phyloP scores from a whole-genome alignment of 768 basidiomycete genomes.

The Scleroderma bovista region DNA sequence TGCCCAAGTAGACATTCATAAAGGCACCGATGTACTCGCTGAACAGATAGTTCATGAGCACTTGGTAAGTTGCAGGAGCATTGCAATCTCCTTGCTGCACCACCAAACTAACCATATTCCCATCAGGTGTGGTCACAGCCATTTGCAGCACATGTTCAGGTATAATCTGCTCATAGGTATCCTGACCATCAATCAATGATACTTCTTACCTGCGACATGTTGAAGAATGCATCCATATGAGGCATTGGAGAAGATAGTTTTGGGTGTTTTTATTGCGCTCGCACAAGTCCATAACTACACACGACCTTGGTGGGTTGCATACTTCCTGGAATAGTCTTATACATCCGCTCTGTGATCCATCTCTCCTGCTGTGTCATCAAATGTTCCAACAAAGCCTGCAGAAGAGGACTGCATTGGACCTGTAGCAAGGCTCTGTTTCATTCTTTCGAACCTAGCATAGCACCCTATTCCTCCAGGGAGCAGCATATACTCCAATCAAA shows the following conservation, averaged over 20 bases:
- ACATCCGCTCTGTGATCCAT: constrained; percentile 24
- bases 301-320: no score
- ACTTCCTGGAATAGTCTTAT: constrained; percentile 15
- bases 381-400: constrained; percentile 55
- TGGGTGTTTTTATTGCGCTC: no score
- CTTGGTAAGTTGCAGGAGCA: constrained; percentile 41
- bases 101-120: constrained; percentile 30
- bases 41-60: constrained; percentile 5
- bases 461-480: constrained; percentile 40
- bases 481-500: constrained; percentile 83
- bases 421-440: constrained; percentile 36
- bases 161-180: no score
- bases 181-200: no score
- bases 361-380: constrained; percentile 39
- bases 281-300: no score
- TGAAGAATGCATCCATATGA: no score
- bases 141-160: no score
- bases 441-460: not conserved
- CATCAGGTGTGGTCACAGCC: constrained; percentile 31
- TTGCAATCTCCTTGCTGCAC: constrained; percentile 27
- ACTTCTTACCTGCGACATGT: no score
- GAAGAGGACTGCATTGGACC: constrained; percentile 83
- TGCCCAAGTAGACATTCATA: constrained; percentile 6
- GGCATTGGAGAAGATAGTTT: no score
- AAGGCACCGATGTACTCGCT: not conserved